Base-by-base conservation (phyloP, 108 stramenopile species). In the Schizochytrium sp. region DNA sequence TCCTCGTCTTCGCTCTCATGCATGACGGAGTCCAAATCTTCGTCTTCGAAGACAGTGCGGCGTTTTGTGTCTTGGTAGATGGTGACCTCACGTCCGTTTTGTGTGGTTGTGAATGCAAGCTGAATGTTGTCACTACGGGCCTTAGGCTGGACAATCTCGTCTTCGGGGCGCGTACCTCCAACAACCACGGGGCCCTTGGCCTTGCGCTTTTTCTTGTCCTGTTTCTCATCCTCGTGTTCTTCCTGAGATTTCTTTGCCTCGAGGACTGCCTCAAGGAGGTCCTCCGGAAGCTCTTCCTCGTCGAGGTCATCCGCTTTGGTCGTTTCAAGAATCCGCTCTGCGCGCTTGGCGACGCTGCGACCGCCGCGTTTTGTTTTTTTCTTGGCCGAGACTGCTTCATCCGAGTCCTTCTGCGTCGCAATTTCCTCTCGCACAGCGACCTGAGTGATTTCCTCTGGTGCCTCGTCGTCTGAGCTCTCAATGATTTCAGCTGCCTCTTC, bases 51-150 rank as follows among this genome's bases (percentile, higher is more conserved):
- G 45, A 83, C 47, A 10, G 47, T 55, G 8, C 50, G 53, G 10
- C 47, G 76, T 47, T 40, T 17, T 53, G 10, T 13, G 47, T 83
- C 76, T 53, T 83, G 76, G 2, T 83, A 83, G 55, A 55, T 10
- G 5, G 53, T 55, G 15, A 83, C 76, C 47, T 83, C 76, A 38
- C 55, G 47, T n/a, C 76, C 76, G 40, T 83, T 83, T 28, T 55
- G 50, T 38, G 47, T 55, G 50, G 47, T 83, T 7, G 76, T 83
- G 50, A 47, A 49, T 5, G 76, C 76, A 38, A 83, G 76, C 3
- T 83, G 76, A 1, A 83, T 83, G 76, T 49, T 83, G 76, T 55
- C 76, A 10, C 28, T 10, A 38, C 47, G 47, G 7, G 76, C 19
- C 5, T 47, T 47, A 47, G 76, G 50, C 15, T 49, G 50, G 28